Conservation (phyloP, 768 basidiomycete genomes). For the Leccinum obscurum region DNA sequence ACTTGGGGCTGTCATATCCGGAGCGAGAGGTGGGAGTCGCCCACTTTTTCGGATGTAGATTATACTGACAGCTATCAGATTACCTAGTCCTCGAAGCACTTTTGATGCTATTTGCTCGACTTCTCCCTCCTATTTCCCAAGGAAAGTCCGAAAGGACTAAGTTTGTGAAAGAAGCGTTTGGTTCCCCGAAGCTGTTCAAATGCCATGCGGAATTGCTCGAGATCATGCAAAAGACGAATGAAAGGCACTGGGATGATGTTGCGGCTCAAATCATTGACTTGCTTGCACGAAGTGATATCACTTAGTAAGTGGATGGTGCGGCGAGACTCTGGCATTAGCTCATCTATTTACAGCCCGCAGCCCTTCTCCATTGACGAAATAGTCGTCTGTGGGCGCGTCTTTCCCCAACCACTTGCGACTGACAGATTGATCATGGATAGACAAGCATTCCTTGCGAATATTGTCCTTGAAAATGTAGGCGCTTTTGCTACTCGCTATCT, state of each 20-base stretch:
- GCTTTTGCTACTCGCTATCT: background rate
- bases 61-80: conserved; percentile 35
- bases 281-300: conserved; percentile 45
- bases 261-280: conserved; percentile 46
- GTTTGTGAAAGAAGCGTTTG: conserved; percentile 56
- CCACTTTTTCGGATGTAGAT: background rate
- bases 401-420: conserved; percentile 37
- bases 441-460: conserved; percentile 50
- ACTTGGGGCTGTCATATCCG: conserved; percentile 49
- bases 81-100: conserved; percentile 59
- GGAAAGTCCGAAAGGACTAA: conserved; percentile 38
- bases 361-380: conserved; percentile 50
- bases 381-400: conserved; percentile 34
- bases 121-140: conserved; percentile 46
- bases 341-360: conserved; percentile 49
- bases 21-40: conserved; percentile 45
- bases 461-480: conserved; percentile 32
- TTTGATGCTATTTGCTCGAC: conserved; percentile 54
- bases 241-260: conserved; percentile 54
- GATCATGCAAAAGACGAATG: conserved; percentile 43
- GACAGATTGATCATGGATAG: conserved; percentile 56
- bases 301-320: conserved; percentile 43
- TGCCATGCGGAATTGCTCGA: conserved; percentile 40
- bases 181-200: conserved; percentile 37
- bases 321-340: conserved; percentile 3